Evolutionary conservation across 495 filamentous ascomycete genomes (phyloP).

Genomic region (Penicillium silybi): DNA sequence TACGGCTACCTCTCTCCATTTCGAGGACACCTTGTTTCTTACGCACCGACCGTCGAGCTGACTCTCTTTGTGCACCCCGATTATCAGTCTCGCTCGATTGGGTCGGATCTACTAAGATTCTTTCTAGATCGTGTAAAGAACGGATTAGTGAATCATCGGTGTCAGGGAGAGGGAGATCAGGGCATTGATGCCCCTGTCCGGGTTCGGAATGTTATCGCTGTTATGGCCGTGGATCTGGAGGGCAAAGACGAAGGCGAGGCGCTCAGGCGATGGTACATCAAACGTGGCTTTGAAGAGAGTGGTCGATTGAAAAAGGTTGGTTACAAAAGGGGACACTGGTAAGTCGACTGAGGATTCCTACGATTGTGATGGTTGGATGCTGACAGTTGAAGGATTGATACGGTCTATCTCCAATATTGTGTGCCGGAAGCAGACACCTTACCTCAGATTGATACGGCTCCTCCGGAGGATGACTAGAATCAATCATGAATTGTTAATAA

Average conservation of each 20-base stretch:
- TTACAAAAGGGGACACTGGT: constrained; percentile 19
- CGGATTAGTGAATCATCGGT: constrained; percentile 2
- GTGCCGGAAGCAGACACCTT: not conserved
- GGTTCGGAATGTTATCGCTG: constrained; percentile 25
- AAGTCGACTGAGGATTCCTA: not conserved
- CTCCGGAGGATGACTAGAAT: too few relatives aligned
- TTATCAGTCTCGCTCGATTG: constrained; percentile 14
- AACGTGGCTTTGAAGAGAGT: constrained; percentile 22
- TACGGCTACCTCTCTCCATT: constrained; percentile 28
- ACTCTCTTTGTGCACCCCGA: constrained; percentile 26
- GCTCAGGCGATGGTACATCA: constrained; percentile 21
- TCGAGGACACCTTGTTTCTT: constrained; percentile 21
- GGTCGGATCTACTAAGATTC: constrained; percentile 13
- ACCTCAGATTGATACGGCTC: too few relatives aligned
- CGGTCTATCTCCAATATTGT: constrained; percentile 17
- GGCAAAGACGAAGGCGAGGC: constrained; percentile 16
- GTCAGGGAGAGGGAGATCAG: constrained; percentile 8
- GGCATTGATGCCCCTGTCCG: not conserved
- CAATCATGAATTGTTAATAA: too few relatives aligned
- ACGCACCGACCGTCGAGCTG: constrained; percentile 29
- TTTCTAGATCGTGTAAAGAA: constrained; percentile 6
- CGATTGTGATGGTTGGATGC: not conserved
- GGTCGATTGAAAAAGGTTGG: constrained; percentile 26
- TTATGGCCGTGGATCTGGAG: constrained; percentile 27
- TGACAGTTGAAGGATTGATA: constrained; percentile 15